Percentiles rank a stretch among this genome's conserved stretches.
phyloP scores from a whole-genome alignment of 495 filamentous ascomycete species.

The Neurospora sp. region DNA sequence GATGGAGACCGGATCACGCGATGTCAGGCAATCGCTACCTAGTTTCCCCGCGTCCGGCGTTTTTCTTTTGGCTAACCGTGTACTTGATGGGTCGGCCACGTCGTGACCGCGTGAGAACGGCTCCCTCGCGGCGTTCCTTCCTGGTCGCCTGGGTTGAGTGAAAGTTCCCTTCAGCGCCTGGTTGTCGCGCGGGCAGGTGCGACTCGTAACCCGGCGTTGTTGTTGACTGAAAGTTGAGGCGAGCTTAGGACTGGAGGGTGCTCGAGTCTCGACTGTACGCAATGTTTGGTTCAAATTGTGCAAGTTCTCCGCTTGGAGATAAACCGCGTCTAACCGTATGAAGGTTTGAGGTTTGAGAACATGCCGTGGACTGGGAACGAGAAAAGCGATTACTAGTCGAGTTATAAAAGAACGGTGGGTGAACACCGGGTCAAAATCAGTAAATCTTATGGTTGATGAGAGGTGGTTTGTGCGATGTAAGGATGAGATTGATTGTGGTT shows the following conservation, averaged over 20 bases:
- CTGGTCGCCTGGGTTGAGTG: neutral
- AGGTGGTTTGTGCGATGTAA: neutral
- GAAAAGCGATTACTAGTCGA: neutral
- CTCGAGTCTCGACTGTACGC: neutral
- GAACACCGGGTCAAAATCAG: neutral
- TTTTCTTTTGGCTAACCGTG: neutral
- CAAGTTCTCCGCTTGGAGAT: neutral
- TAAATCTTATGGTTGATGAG: neutral
- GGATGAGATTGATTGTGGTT: neutral
- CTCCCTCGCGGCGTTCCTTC: neutral
- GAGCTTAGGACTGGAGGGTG: neutral
- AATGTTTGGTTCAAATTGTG: neutral
- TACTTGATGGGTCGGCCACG: neutral
- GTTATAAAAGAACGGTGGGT: neutral
- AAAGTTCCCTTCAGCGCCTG: neutral
- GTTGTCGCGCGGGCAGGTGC: neutral
- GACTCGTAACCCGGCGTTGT: neutral
- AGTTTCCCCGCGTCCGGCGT: neutral
- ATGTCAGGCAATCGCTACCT: neutral
- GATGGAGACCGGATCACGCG: neutral
- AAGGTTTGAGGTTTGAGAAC: neutral
- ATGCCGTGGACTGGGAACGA: neutral
- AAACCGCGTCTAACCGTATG: neutral
- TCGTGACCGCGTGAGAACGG: neutral
- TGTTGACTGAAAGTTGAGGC: neutral